Evolutionary conservation across 2,329 filamentous ascomycete genomes (phyloP).

Genomic region (Ophiosphaerella herpotricha): DNA sequence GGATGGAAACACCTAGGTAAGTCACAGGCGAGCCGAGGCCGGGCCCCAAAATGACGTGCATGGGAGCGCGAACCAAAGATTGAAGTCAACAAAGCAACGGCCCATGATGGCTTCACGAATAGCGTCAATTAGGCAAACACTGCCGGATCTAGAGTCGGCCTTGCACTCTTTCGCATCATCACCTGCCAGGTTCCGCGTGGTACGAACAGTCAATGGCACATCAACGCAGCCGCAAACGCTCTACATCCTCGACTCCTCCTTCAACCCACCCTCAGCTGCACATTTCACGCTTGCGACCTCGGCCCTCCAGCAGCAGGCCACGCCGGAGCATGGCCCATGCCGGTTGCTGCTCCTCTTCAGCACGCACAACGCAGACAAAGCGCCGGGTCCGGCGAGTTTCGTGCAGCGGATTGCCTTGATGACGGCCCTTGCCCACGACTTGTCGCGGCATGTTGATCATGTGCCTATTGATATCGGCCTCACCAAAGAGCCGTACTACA

Average conservation of each 20-base stretch:
- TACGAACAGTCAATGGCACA: slow-evolving; percentile 41
- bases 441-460: slow-evolving; percentile 35
- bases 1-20: not conserved
- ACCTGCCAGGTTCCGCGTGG: slow-evolving; percentile 41
- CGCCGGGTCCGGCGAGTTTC: slow-evolving; percentile 69
- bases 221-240: slow-evolving; percentile 50
- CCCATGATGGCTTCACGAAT: slow-evolving; percentile 33
- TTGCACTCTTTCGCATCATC: slow-evolving; percentile 41
- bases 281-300: slow-evolving; percentile 61
- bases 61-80: too few relatives aligned
- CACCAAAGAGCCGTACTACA: slow-evolving; percentile 74
- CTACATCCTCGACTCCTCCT: slow-evolving; percentile 68
- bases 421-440: slow-evolving; percentile 66
- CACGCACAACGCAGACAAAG: slow-evolving; percentile 69
- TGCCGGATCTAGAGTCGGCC: slow-evolving; percentile 40
- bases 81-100: slow-evolving; percentile 10
- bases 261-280: slow-evolving; percentile 67
- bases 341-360: slow-evolving; percentile 64
- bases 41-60: too few relatives aligned
- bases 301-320: slow-evolving; percentile 51
- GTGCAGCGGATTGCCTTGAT: slow-evolving; percentile 72
- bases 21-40: not conserved
- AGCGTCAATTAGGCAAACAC: slow-evolving; percentile 26
- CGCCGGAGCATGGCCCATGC: slow-evolving; percentile 43
- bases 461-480: slow-evolving; percentile 67